These are phyloP conservation scores for Lasiodiplodia citricola DNA, from an alignment of 2,329 filamentous ascomycete genomes.

Conservation along the genomic window DNA sequence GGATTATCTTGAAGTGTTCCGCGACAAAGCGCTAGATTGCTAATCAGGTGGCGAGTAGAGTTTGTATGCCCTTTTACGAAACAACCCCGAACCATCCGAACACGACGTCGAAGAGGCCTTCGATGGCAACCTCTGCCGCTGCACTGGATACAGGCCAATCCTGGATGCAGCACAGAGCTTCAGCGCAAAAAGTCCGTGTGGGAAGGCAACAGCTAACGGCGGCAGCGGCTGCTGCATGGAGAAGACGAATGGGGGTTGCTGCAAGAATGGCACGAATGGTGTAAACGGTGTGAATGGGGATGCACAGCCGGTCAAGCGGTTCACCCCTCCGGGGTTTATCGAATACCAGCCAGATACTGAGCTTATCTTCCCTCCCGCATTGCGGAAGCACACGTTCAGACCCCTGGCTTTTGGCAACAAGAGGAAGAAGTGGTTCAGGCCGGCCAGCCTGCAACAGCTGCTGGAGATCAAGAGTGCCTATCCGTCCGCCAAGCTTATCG, in stretches of 20 bases:
- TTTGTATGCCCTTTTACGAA: constrained; percentile 88
- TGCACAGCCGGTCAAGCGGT: constrained; percentile 60
- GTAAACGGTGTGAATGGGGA: constrained; percentile 50
- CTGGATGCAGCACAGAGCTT: constrained; percentile 94
- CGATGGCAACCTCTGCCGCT: constrained; percentile 93
- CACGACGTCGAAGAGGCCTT: constrained; percentile 94
- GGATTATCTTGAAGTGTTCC: neutral
- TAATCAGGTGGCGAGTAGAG: constrained; percentile 59
- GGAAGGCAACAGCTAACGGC: constrained; percentile 62
- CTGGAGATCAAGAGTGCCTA: constrained; percentile 88
- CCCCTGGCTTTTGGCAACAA: constrained; percentile 93
- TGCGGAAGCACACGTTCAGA: constrained; percentile 82
- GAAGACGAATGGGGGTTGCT: constrained; percentile 53
- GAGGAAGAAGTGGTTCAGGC: constrained; percentile 90
- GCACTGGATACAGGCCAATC: constrained; percentile 93
- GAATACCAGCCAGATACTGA: constrained; percentile 93
- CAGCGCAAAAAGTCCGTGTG: constrained; percentile 63
- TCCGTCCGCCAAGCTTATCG: constrained; percentile 90
- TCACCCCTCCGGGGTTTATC: constrained; percentile 89
- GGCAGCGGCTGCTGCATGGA: constrained; percentile 76
- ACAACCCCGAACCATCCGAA: constrained; percentile 76
- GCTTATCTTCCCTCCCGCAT: constrained; percentile 86
- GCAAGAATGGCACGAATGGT: constrained; percentile 43
- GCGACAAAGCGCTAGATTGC: neutral
- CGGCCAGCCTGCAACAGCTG: constrained; percentile 83